A percentile compares a stretch with the other conserved stretches of the same genome.
These are phyloP conservation scores for Vitis labrusca DNA, from an alignment of 164 flowering plant genomes.

Conservation along the genomic window DNA sequence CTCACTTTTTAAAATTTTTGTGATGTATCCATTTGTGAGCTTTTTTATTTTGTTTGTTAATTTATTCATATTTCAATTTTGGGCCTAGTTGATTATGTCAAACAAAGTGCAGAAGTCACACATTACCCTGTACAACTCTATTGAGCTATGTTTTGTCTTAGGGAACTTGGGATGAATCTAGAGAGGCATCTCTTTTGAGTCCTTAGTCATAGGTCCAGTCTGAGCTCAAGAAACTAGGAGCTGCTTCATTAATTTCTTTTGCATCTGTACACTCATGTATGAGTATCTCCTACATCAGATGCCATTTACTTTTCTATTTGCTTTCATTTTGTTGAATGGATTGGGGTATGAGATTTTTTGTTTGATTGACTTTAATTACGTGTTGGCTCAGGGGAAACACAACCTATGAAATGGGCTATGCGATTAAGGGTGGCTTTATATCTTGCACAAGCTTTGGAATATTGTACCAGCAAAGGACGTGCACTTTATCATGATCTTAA, in stretches of 20 bases:
- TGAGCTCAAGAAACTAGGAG: background rate
- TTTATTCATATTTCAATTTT: too few species aligned
- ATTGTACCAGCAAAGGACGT: conserved; percentile 83
- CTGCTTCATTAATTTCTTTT: background rate
- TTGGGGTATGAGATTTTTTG: background rate
- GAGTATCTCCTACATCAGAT: background rate
- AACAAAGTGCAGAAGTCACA: too few species aligned
- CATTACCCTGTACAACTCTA: too few species aligned
- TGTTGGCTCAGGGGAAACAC: conserved; percentile 69
- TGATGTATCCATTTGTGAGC: too few species aligned
- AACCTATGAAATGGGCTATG: conserved; percentile 95
- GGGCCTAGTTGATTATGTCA: too few species aligned
- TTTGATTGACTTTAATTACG: background rate
- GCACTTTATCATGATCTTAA: conserved; percentile 90
- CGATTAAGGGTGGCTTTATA: conserved; percentile 82
- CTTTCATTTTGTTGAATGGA: background rate
- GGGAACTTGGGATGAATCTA: background rate
- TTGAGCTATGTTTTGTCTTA: background rate
- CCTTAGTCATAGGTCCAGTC: background rate
- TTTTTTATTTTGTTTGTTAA: too few species aligned
- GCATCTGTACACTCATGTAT: too few species aligned
- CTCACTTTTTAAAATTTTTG: too few species aligned
- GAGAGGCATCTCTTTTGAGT: background rate
- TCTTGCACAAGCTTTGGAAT: conserved; percentile 90
- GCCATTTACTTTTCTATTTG: background rate